These are phyloP conservation scores for Colletotrichum sansevieriae DNA, from an alignment of 2,329 filamentous ascomycete genomes.

Conservation along the genomic window DNA sequence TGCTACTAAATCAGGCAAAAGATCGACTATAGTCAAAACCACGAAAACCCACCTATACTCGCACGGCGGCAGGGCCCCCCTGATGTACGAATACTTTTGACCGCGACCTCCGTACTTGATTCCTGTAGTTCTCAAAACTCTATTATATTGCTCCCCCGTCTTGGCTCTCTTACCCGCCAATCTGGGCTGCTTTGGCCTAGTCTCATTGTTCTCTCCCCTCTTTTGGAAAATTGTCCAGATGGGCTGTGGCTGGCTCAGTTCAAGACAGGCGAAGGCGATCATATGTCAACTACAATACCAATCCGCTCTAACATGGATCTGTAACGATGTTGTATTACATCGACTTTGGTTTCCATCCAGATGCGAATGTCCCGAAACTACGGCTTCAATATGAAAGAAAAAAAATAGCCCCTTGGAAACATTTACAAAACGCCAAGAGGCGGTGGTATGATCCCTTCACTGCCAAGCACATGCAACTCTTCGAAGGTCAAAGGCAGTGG, in stretches of 20 bases:
- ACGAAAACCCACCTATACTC: too few relatives aligned
- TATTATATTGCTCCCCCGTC: neutral
- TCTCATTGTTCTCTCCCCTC: neutral
- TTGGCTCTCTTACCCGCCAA: too few relatives aligned
- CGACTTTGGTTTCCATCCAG: neutral
- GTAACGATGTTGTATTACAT: neutral
- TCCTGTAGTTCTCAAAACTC: constrained; percentile 1
- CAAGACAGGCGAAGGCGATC: constrained; percentile 2
- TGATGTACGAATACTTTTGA: too few relatives aligned
- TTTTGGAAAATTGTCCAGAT: constrained; percentile 9
- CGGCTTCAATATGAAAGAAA: neutral
- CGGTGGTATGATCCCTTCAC: neutral
- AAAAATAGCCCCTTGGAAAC: neutral
- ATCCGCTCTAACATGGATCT: too few relatives aligned
- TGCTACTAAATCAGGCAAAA: too few relatives aligned
- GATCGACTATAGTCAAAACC: too few relatives aligned
- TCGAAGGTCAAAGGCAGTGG: too few relatives aligned
- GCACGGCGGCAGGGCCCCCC: too few relatives aligned
- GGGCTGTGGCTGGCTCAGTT: neutral
- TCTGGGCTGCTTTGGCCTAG: too few relatives aligned
- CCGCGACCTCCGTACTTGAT: too few relatives aligned
- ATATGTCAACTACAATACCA: neutral
- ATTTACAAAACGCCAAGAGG: neutral
- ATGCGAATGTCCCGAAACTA: neutral
- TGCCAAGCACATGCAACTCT: too few relatives aligned